These are phyloP conservation scores for Termitomyces sp. DNA, from an alignment of 768 basidiomycete species.

Conservation along the genomic window DNA sequence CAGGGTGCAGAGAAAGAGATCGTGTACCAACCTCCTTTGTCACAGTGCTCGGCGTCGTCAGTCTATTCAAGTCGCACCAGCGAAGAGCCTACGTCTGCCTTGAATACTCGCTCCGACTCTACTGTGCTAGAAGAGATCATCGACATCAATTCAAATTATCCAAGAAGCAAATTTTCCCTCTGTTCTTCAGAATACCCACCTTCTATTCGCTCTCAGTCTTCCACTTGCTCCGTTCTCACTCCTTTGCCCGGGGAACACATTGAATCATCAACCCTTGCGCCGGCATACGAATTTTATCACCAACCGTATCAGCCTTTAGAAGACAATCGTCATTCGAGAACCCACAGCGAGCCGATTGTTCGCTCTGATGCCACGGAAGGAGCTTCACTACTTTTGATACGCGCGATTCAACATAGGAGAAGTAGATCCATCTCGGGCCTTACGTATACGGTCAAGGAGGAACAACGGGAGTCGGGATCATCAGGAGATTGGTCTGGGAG, in stretches of 20 bases:
- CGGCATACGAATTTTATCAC: constrained; percentile 15
- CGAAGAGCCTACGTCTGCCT: background rate
- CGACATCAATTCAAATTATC: constrained; percentile 21
- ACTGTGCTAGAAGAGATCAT: constrained; percentile 10
- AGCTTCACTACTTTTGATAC: constrained; percentile 3
- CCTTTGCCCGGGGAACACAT: background rate
- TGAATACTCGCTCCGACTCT: background rate
- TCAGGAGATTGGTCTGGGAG: constrained; percentile 8
- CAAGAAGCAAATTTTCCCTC: constrained; percentile 25
- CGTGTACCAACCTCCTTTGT: background rate
- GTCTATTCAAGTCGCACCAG: background rate
- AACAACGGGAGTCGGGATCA: constrained; percentile 5
- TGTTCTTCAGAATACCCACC: constrained; percentile 24
- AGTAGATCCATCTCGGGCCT: constrained; percentile 20
- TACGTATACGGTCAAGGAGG: constrained; percentile 7
- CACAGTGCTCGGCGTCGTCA: constrained; percentile 4
- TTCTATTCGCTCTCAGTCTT: constrained; percentile 13
- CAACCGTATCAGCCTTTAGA: constrained; percentile 8
- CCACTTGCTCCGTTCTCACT: background rate
- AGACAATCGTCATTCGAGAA: constrained; percentile 12
- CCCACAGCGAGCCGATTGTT: constrained; percentile 15
- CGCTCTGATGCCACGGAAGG: constrained; percentile 3
- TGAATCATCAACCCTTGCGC: constrained; percentile 1
- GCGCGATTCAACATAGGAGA: constrained; percentile 16
- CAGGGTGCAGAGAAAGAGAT: constrained; percentile 8